These are phyloP conservation scores for carrot (Daucus carota) DNA, from an alignment of 129 eudicot species.

Conservation along the genomic window DH1_v3.0 NC_030387.2:34003001-34003500, in stretches of 20 bases:
- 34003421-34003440: neutral
- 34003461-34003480: neutral
- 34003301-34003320: neutral
- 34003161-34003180: slow-evolving; percentile 18
- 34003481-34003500: neutral
- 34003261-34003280: neutral
- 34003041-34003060: slow-evolving; percentile 28
- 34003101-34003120: slow-evolving; percentile 34
- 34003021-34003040: slow-evolving; percentile 39
- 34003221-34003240: slow-evolving; percentile 32
- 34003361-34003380: slow-evolving; percentile 76
- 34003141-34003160: slow-evolving; percentile 36
- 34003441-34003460: neutral
- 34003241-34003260: neutral
- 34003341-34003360: neutral
- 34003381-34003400: slow-evolving; percentile 50
- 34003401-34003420: slow-evolving; percentile 37
- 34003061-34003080: slow-evolving; percentile 35
- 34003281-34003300: neutral
- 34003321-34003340: neutral
- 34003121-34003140: slow-evolving; percentile 33
- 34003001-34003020: slow-evolving; percentile 27
- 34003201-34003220: slow-evolving; percentile 25
- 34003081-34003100: slow-evolving; percentile 48
- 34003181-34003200: slow-evolving; percentile 23